Evolutionary conservation across 164 flowering plant species (phyloP).

Genomic region (Vitis rupestris): DNA sequence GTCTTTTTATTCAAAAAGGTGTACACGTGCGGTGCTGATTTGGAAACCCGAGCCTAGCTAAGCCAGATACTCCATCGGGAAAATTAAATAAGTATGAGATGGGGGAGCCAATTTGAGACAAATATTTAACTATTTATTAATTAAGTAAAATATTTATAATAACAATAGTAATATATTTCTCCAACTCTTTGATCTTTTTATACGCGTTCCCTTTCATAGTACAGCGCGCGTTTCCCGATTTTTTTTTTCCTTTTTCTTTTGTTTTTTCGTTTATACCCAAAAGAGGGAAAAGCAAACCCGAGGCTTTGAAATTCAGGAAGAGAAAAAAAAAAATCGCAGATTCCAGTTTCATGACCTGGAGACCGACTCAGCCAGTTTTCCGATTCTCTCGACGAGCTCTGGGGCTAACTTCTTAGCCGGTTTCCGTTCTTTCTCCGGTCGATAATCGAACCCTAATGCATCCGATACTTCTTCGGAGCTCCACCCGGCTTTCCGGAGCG

Average conservation of each 20-base stretch:
- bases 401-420: constrained; percentile 73
- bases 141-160: no score
- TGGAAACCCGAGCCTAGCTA: constrained; percentile 11
- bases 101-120: no score
- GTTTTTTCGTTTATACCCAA: constrained; percentile 12
- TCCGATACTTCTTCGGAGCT: constrained; percentile 91
- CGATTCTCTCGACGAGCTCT: constrained; percentile 66
- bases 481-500: constrained; percentile 87
- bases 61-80: no score
- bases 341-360: constrained; percentile 36
- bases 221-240: constrained; percentile 33
- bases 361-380: constrained; percentile 79
- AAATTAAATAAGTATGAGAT: no score
- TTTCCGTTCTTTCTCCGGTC: constrained; percentile 61
- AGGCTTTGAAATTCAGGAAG: background rate
- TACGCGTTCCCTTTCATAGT: constrained; percentile 11
- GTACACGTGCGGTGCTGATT: constrained; percentile 25
- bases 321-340: constrained; percentile 3
- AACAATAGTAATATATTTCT: no score
- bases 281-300: constrained; percentile 15
- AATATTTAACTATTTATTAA: no score
- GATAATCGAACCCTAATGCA: constrained; percentile 75
- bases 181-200: constrained; percentile 7
- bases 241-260: background rate
- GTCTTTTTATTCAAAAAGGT: constrained; percentile 1